phyloP scores from a whole-genome alignment of 2,329 filamentous ascomycete genomes.

The Phoma sp. region DNA sequence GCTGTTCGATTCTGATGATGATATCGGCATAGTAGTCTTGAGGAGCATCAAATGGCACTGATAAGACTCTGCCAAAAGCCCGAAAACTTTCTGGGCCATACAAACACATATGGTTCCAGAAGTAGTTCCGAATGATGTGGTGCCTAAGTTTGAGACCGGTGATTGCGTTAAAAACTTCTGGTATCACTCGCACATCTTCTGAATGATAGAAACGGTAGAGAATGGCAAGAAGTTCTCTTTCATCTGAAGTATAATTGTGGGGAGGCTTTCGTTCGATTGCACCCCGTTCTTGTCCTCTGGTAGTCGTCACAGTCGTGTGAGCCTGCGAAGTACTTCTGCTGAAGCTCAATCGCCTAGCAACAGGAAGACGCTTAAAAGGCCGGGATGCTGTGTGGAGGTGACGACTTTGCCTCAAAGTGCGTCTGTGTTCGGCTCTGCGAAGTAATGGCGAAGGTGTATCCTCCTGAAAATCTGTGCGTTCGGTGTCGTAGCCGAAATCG shows the following conservation, averaged over 20 bases:
- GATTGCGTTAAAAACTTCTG: conserved; percentile 17
- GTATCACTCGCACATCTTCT: not conserved
- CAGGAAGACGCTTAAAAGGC: not conserved
- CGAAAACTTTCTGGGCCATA: conserved; percentile 14
- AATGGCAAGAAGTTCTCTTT: conserved; percentile 12
- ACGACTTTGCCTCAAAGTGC: not conserved
- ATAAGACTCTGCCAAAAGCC: conserved; percentile 6
- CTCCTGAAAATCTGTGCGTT: conserved; percentile 8
- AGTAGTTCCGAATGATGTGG: conserved; percentile 7
- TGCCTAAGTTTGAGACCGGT: not conserved
- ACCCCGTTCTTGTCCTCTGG: not conserved
- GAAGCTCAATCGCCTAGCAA: not conserved
- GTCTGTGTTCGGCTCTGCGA: not conserved
- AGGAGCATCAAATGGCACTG: conserved; percentile 18
- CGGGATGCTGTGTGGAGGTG: not conserved
- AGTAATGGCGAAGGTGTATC: not conserved
- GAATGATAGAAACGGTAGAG: conserved; percentile 17
- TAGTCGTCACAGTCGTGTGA: not conserved
- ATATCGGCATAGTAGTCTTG: conserved; percentile 8
- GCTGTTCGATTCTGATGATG: conserved; percentile 4
- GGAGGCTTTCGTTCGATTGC: not conserved
- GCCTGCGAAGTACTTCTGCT: not conserved
- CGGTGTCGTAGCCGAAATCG: not conserved
- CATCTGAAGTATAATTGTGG: conserved; percentile 14
- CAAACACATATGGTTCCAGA: conserved; percentile 8